Evolutionary conservation across 352 stramenopile genomes (phyloP).

Genomic region (Phytophthora podocarpi): DNA sequence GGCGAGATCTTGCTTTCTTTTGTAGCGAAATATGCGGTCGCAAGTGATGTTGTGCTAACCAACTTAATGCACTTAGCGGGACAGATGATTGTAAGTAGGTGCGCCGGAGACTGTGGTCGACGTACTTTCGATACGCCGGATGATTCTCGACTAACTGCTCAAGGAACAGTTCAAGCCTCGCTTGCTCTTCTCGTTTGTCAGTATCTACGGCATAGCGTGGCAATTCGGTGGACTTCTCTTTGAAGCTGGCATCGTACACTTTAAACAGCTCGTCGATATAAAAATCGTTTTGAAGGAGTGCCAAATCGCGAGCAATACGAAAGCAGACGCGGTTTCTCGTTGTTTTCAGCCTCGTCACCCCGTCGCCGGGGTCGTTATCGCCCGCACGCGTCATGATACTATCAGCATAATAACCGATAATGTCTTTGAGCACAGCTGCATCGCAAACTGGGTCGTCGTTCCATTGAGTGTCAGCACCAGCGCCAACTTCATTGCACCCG

Average conservation of each 20-base stretch:
- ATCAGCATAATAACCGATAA: constrained; percentile 24
- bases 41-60: constrained; percentile 26
- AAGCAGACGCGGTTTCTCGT: constrained; percentile 38
- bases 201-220: background rate
- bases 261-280: constrained; percentile 53
- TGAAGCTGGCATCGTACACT: constrained; percentile 25
- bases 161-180: constrained; percentile 32
- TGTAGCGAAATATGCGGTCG: constrained; percentile 3
- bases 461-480: background rate
- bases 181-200: constrained; percentile 15
- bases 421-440: constrained; percentile 11
- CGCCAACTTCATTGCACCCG: background rate
- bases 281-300: constrained; percentile 59
- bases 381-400: background rate
- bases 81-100: background rate
- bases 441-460: constrained; percentile 5
- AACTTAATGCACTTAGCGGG: constrained; percentile 10
- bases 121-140: constrained; percentile 18
- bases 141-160: constrained; percentile 28
- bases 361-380: background rate
- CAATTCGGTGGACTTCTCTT: constrained; percentile 3
- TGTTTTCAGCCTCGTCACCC: background rate
- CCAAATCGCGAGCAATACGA: constrained; percentile 54
- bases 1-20: constrained; percentile 2
- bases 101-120: background rate